Evolutionary conservation across 2,329 filamentous ascomycete species (phyloP), one percentile per base, ranked within the genome.

Genomic region (Orbilia javanica): DNA sequence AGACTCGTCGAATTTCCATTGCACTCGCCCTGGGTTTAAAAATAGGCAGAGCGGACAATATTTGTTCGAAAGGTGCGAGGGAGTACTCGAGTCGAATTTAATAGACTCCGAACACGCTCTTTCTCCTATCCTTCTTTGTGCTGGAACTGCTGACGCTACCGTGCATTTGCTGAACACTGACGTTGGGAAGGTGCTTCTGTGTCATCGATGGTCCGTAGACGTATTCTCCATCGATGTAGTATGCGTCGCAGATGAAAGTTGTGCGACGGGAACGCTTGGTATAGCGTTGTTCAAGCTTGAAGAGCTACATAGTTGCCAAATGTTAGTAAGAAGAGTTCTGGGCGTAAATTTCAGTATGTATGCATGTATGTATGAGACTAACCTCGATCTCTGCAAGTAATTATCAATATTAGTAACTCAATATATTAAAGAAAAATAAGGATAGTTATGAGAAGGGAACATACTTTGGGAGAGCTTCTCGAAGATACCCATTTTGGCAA

Each of bases 191-290:
- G 27, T 72, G 62, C 62, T 78, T 78, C 20, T 78, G 74, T 2
- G 74, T 78, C 74, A 78, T 78, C 36, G 74, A 78, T 55, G 74
- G 74, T 25, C 90, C 88, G 87, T 94, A 96, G 84, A 97, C 88
- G 86, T 97, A 97, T 86, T 97, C 95, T 85, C 94, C 96, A 84
- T 98, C 93, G 80, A 97, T 92, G 85, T 98, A 98, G 84, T 93
- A 89, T 31, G 94, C 95, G 82, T 93, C 94, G 83, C 92, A 94
- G 83, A 92, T 90, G 84, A 97, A 97, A 78, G 93, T 96, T 68
- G 91, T 94, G 84, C 95, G 93, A 82, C 95, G 93, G 82, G 95
- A 93, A 84, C 93, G 92, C 82, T 92, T 92, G 64, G 94, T 96
- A 87, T 98, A 98, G 82, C 93, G 92, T 86, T 97, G 92, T 86